phyloP scores from a whole-genome alignment of 345 rosid species.

The Gossypium herbaceum region DNA sequence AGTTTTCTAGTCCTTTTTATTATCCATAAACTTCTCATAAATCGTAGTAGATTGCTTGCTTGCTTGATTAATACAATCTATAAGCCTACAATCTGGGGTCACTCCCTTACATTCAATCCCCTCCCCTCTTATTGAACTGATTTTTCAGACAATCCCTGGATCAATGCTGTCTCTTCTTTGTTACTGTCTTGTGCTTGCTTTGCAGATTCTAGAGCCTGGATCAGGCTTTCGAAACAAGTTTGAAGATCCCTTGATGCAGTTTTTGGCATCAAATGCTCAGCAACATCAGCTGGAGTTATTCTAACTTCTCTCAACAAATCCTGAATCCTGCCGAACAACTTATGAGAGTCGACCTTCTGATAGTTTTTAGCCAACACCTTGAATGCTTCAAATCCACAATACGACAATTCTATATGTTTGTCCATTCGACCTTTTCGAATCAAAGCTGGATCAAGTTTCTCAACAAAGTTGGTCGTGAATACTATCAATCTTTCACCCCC shows the following conservation, averaged over 20 bases:
- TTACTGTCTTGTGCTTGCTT: too few relatives aligned
- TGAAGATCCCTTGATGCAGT: constrained; percentile 19
- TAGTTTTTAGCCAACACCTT: constrained; percentile 36
- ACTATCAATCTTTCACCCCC: constrained; percentile 37
- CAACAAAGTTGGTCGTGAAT: constrained; percentile 37
- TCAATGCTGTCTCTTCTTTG: not conserved
- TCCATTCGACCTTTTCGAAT: constrained; percentile 49
- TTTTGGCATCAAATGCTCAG: constrained; percentile 43
- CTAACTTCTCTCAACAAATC: constrained; percentile 26
- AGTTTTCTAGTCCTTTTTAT: too few relatives aligned
- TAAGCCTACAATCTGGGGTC: too few relatives aligned
- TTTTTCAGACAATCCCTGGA: not conserved
- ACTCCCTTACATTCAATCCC: too few relatives aligned
- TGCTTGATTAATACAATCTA: too few relatives aligned
- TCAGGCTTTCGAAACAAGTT: constrained; percentile 30
- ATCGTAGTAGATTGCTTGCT: too few relatives aligned
- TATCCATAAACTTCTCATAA: too few relatives aligned
- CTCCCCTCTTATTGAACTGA: too few relatives aligned
- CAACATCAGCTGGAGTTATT: constrained; percentile 42
- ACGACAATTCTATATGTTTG: constrained; percentile 37
- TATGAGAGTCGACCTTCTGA: constrained; percentile 29
- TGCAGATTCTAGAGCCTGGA: constrained; percentile 26
- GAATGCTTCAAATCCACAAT: constrained; percentile 44
- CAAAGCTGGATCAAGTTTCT: constrained; percentile 40
- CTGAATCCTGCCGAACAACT: constrained; percentile 22